A percentile compares a stretch with the other conserved stretches of the same genome.
These are phyloP conservation scores for Penicillium mononematosum DNA, from an alignment of 495 filamentous ascomycete species.

Conservation along the genomic window DNA sequence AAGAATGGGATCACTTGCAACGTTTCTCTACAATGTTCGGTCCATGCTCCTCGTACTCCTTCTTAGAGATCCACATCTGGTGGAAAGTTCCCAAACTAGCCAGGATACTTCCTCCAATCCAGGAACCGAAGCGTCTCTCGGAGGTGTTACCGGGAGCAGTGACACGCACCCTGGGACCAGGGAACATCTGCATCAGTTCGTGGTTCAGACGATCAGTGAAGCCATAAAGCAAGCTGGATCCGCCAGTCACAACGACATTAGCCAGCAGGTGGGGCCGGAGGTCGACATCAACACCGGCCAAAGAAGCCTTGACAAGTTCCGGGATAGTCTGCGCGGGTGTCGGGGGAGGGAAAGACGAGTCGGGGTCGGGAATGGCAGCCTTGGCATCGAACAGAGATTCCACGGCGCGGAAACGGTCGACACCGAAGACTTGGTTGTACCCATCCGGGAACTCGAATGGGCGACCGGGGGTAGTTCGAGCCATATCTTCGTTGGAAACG, in stretches of 20 bases:
- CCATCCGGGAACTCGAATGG: constrained; percentile 97
- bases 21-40: constrained; percentile 61
- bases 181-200: constrained; percentile 75
- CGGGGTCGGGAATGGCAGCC: constrained; percentile 48
- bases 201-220: constrained; percentile 85
- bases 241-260: constrained; percentile 93
- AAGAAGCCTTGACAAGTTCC: constrained; percentile 70
- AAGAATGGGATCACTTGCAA: constrained; percentile 45
- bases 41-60: constrained; percentile 61
- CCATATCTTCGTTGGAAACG: constrained; percentile 66
- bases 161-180: constrained; percentile 78
- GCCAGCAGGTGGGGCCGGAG: constrained; percentile 75
- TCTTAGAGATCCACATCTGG: constrained; percentile 94
- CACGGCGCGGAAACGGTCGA: constrained; percentile 76
- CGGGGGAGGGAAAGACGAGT: constrained; percentile 48
- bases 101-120: constrained; percentile 96
- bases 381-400: constrained; percentile 88
- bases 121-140: constrained; percentile 86
- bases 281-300: constrained; percentile 82
- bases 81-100: constrained; percentile 98
- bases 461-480: constrained; percentile 62
- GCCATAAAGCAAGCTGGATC: constrained; percentile 77
- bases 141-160: constrained; percentile 79
- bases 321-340: constrained; percentile 73
- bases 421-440: constrained; percentile 87